Percentiles rank a stretch among this genome's conserved stretches.
phyloP scores from a whole-genome alignment of 768 basidiomycete species.

The Leccinum rimulosum region DNA sequence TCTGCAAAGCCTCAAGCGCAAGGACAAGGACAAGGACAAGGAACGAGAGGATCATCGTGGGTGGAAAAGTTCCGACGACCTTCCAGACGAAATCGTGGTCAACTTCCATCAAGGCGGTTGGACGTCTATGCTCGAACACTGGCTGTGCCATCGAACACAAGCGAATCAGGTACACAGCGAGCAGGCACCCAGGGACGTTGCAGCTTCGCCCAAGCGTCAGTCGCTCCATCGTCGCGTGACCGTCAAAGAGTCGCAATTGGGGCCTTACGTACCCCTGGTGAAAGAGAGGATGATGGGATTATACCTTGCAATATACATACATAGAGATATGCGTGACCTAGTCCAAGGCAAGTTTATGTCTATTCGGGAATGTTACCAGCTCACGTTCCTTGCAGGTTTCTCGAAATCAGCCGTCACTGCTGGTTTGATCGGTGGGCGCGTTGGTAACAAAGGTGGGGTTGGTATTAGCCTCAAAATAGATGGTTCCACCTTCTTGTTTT shows the following conservation, averaged over 20 bases:
- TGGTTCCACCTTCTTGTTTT: conserved; percentile 80
- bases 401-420: conserved; percentile 85
- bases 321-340: conserved; percentile 63
- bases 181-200: conserved; percentile 29
- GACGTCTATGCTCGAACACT: conserved; percentile 75
- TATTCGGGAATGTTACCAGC: background rate
- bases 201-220: conserved; percentile 43
- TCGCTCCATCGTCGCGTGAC: conserved; percentile 41
- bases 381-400: conserved; percentile 42
- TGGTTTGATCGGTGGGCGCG: conserved; percentile 84
- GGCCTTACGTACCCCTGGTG: conserved; percentile 79
- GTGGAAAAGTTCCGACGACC: conserved; percentile 38
- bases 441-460: conserved; percentile 92
- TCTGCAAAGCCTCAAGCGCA: conserved; percentile 30
- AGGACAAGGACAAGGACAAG: conserved; percentile 41
- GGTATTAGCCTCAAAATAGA: conserved; percentile 86
- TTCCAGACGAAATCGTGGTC: conserved; percentile 31
- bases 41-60: conserved; percentile 36
- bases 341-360: conserved; percentile 49
- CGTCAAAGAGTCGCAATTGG: conserved; percentile 47
- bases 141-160: conserved; percentile 49
- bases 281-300: conserved; percentile 94
- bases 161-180: conserved; percentile 21
- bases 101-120: conserved; percentile 49
- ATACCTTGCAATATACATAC: conserved; percentile 73